These are phyloP conservation scores for Rhodotorula paludigena DNA, from an alignment of 768 basidiomycete species.

Conservation along the genomic window DNA sequence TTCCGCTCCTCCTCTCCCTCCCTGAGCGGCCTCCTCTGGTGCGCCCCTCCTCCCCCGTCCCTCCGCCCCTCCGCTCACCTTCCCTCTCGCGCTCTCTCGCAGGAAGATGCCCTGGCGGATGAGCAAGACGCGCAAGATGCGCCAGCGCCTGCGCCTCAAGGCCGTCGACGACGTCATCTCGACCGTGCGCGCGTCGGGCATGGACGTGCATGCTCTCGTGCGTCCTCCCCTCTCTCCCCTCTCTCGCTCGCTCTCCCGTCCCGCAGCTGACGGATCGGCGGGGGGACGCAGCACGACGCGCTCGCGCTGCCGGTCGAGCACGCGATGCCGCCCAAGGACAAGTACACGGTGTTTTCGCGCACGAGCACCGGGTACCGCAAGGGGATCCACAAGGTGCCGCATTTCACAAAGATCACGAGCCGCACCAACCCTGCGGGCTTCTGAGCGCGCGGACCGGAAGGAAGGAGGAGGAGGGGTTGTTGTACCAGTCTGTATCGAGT, in stretches of 20 bases:
- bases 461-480: not conserved
- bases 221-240: slow-evolving; percentile 45
- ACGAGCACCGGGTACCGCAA: slow-evolving; percentile 67
- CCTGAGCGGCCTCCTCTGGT: slow-evolving; percentile 32
- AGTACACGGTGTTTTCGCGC: slow-evolving; percentile 80
- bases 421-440: slow-evolving; percentile 30
- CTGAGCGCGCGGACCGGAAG: not conserved
- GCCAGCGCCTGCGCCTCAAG: slow-evolving; percentile 80
- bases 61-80: not conserved
- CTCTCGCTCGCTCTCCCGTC: not conserved
- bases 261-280: not conserved
- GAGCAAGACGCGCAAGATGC: slow-evolving; percentile 84
- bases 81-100: not conserved
- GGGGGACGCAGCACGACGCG: slow-evolving; percentile 59
- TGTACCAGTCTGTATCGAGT: not conserved
- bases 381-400: slow-evolving; percentile 78
- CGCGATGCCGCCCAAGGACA: slow-evolving; percentile 87
- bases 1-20: slow-evolving; percentile 2
- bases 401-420: slow-evolving; percentile 28
- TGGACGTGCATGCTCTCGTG: slow-evolving; percentile 71
- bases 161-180: slow-evolving; percentile 90
- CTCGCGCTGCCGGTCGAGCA: slow-evolving; percentile 83
- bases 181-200: slow-evolving; percentile 73
- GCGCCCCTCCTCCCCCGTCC: not conserved
- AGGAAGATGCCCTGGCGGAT: slow-evolving; percentile 96